These are phyloP conservation scores for Trifolium subterraneum DNA, from an alignment of 306 rosid species.

Conservation along the genomic window DNA sequence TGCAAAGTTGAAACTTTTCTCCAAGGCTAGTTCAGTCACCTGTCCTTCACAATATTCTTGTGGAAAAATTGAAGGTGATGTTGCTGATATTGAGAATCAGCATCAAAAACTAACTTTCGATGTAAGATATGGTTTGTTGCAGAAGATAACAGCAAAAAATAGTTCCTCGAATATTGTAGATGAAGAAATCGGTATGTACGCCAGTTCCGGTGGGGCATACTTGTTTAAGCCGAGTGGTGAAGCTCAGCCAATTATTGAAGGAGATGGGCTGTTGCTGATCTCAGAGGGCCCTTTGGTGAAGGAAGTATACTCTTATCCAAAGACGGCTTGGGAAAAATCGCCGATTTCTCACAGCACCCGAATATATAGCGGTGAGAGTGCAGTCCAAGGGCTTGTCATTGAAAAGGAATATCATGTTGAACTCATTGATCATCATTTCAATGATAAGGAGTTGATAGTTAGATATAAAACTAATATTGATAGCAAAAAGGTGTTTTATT, in stretches of 20 bases:
- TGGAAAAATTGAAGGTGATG: conserved; percentile 53
- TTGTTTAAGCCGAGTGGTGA: conserved; percentile 85
- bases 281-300: conserved; percentile 82
- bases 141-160: conserved; percentile 57
- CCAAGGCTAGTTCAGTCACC: conserved; percentile 55
- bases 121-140: conserved; percentile 71
- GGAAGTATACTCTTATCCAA: conserved; percentile 88
- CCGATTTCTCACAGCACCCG: conserved; percentile 97
- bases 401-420: conserved; percentile 99
- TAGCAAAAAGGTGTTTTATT: conserved; percentile 75
- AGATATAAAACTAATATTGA: conserved; percentile 83
- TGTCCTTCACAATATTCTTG: conserved; percentile 86
- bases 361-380: conserved; percentile 65
- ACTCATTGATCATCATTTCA: conserved; percentile 64
- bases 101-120: conserved; percentile 80
- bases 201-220: conserved; percentile 89
- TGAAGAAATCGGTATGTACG: conserved; percentile 91
- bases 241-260: conserved; percentile 66
- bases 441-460: conserved; percentile 88
- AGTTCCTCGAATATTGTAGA: conserved; percentile 57
- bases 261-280: conserved; percentile 74
- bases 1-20: conserved; percentile 66
- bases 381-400: conserved; percentile 69
- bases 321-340: conserved; percentile 68
- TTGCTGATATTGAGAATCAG: conserved; percentile 72